Percentiles rank a stretch among this genome's conserved stretches.
These are phyloP conservation scores for Ustilago xerochloae DNA, from an alignment of 1,284 basidiomycete species.

Conservation along the genomic window DNA sequence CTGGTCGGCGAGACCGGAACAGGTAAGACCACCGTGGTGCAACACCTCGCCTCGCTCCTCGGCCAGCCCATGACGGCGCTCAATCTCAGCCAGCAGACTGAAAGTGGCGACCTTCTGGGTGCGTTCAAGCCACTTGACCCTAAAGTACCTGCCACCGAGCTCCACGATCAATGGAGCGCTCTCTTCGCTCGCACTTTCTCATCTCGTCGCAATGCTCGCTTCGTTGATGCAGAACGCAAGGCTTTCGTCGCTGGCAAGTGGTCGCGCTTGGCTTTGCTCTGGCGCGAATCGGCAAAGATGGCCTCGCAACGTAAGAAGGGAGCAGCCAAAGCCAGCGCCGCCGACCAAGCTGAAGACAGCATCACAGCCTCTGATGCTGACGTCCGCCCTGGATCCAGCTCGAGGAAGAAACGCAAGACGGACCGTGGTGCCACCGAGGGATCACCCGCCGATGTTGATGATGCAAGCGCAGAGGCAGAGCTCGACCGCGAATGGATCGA, in stretches of 20 bases:
- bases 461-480: conserved; percentile 39
- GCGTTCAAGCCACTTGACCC: conserved; percentile 92
- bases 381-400: conserved; percentile 14
- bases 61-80: conserved; percentile 83
- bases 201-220: conserved; percentile 86
- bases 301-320: conserved; percentile 67
- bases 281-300: conserved; percentile 81
- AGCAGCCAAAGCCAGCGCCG: conserved; percentile 67
- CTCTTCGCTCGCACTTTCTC: conserved; percentile 91
- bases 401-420: conserved; percentile 65
- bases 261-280: conserved; percentile 84
- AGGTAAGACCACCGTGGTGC: conserved; percentile 93
- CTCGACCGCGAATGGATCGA: conserved; percentile 64
- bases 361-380: conserved; percentile 17
- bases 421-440: conserved; percentile 39
- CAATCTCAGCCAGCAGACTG: conserved; percentile 96
- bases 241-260: conserved; percentile 86
- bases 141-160: conserved; percentile 76
- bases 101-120: conserved; percentile 91
- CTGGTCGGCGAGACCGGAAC: conserved; percentile 98
- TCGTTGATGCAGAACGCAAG: conserved; percentile 84
- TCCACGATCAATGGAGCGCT: conserved; percentile 83
- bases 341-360: background rate
- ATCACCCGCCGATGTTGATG: conserved; percentile 37
- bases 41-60: conserved; percentile 85